A percentile compares a stretch with the other conserved stretches of the same genome.
phyloP scores from a whole-genome alignment of 2,329 filamentous ascomycete genomes.

The Neopestalotiopsis sp. region DNA sequence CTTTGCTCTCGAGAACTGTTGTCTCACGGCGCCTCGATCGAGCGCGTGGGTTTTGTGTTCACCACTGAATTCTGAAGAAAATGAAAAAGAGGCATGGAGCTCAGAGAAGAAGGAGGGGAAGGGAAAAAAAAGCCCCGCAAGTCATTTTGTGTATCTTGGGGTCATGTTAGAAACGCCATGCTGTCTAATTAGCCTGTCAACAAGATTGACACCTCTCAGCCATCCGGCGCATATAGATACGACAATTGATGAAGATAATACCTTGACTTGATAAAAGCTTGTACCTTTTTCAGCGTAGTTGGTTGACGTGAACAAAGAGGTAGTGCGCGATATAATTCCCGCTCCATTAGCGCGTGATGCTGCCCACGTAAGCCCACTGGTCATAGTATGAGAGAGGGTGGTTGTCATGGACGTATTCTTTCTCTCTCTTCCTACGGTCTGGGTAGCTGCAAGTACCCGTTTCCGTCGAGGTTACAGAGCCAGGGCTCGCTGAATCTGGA shows the following conservation, averaged over 20 bases:
- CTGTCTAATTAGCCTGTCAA: not conserved
- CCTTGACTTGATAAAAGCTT: not conserved
- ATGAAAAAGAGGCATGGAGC: too few relatives aligned
- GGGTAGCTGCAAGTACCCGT: not conserved
- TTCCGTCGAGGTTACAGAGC: not conserved
- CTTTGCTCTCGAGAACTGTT: not conserved
- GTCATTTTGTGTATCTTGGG: not conserved
- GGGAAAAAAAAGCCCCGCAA: not conserved
- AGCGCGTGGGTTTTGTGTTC: constrained; percentile 14
- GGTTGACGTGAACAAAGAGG: not conserved
- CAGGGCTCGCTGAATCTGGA: constrained; percentile 13
- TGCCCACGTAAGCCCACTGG: not conserved
- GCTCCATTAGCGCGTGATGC: not conserved
- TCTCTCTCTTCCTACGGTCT: not conserved
- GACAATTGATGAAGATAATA: not conserved
- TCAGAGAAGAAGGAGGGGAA: not conserved
- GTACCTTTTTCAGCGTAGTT: not conserved
- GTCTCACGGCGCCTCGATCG: constrained; percentile 7
- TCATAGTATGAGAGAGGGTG: not conserved
- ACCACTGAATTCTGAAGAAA: not conserved
- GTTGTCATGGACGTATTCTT: not conserved
- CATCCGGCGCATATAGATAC: not conserved
- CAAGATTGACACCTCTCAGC: not conserved
- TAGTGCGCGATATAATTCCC: not conserved
- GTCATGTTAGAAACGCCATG: not conserved